Base-by-base conservation (phyloP, 257 asterid genomes). In the Nicotiana benthamiana region DNA sequence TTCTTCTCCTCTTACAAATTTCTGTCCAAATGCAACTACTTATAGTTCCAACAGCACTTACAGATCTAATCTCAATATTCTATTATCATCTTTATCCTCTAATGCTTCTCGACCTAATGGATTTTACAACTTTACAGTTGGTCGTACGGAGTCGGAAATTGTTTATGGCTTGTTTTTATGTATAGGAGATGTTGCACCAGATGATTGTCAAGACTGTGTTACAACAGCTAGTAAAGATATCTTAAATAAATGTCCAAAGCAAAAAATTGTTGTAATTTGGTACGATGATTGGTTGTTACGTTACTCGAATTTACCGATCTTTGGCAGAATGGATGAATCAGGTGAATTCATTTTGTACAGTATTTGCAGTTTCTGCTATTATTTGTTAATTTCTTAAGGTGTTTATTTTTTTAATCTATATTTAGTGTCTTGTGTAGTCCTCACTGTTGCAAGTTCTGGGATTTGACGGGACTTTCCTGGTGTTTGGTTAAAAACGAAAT, bases 91-190 rank as follows among this genome's bases (percentile, higher is more conserved):
- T 59, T 63, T 83, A 1, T n/a, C 85, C 22, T 65, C 85, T 11
- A 76, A 86, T 5, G 40, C 79, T 48, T 68, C 79, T 24, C 20
- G 12, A 4, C 30, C 24, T 10, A 79, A 30, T 1, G 80, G 86
- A 63, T 83, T 83, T 61, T 66, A 53, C 60, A 75, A 79, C 52
- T 34, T 61, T 53, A 74, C 87, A 4, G 62, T 9, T 1, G 89
- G 79, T 9, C 5, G 48, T 6, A 27, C 15, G 1, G 18, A 83
- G 12, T 32, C 79, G 0, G 61, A 57, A 2, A 52, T 27, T 9
- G 79, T 27, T 15, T 51, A 83, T 9, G 86, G 81, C 27, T 43
- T 83, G 28, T 79, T 64, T 43, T 80, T 86, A 51, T 87, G 88
- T 28, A 82, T 84, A 9, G 87, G 83, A 24, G 87, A 85, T 60